A percentile compares a stretch with the other conserved stretches of the same genome.
phyloP scores from a whole-genome alignment of 768 basidiomycete species.

The Panus rudis region DNA sequence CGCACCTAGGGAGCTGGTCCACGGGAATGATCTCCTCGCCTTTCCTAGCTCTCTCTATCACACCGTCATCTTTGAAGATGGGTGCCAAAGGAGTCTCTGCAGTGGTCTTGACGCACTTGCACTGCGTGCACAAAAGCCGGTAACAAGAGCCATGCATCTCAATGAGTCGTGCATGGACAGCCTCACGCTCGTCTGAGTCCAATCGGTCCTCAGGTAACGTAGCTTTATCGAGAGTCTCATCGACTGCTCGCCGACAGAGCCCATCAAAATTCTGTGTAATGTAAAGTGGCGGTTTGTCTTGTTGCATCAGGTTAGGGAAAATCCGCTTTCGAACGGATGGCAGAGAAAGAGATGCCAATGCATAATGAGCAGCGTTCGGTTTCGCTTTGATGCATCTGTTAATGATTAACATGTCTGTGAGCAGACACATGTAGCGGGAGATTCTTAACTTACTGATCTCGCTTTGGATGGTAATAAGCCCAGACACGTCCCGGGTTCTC shows the following conservation, averaged over 20 bases:
- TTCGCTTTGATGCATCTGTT: slow-evolving; percentile 1
- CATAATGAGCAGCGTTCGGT: slow-evolving; percentile 36
- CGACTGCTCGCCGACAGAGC: slow-evolving; percentile 34
- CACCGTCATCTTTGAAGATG: too few species aligned
- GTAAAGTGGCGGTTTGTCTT: slow-evolving; percentile 35
- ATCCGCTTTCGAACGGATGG: slow-evolving; percentile 29
- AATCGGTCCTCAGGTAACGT: background rate
- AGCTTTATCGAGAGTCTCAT: slow-evolving; percentile 16
- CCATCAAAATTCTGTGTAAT: slow-evolving; percentile 59
- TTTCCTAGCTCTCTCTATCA: too few species aligned
- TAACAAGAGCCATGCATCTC: slow-evolving; percentile 60
- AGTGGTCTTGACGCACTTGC: slow-evolving; percentile 33
- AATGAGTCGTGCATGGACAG: slow-evolving; percentile 19
- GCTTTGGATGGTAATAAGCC: slow-evolving; percentile 61
- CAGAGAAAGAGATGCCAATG: slow-evolving; percentile 39
- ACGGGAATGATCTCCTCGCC: slow-evolving; percentile 25
- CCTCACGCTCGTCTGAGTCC: too few species aligned
- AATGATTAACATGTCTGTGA: too few species aligned
- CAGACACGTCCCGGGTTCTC: slow-evolving; percentile 44
- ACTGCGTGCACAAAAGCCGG: slow-evolving; percentile 36
- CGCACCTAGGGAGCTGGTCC: slow-evolving; percentile 25
- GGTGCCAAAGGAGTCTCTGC: too few species aligned
- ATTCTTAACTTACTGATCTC: slow-evolving; percentile 35
- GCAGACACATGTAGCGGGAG: too few species aligned
- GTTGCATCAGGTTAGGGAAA: slow-evolving; percentile 32